Evolutionary conservation across 2,329 filamentous ascomycete species (phyloP).

Genomic region (Colletotrichum neosansevieriae): DNA sequence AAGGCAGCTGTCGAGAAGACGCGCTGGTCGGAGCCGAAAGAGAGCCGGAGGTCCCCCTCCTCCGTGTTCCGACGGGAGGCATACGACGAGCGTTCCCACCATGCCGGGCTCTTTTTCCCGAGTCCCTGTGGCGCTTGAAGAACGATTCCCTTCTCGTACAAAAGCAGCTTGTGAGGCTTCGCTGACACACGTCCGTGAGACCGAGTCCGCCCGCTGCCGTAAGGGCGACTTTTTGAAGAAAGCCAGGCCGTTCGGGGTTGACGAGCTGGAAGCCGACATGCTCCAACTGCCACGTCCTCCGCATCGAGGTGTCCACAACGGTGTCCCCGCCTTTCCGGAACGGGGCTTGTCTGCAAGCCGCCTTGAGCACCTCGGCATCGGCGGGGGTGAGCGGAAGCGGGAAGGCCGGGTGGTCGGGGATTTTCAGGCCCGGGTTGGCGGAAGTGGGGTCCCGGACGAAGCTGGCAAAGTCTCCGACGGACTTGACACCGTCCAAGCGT

Average conservation of each 20-base stretch:
- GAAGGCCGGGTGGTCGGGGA: conserved; percentile 42
- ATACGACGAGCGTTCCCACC: conserved; percentile 60
- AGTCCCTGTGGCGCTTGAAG: conserved; percentile 59
- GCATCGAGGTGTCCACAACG: conserved; percentile 52
- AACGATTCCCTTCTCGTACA: conserved; percentile 60
- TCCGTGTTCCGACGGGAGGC: conserved; percentile 57
- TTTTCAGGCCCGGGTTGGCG: conserved; percentile 45
- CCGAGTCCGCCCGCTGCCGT: conserved; percentile 46
- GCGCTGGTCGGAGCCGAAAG: conserved; percentile 48
- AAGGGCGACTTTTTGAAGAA: conserved; percentile 39
- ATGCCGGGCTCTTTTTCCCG: conserved; percentile 59
- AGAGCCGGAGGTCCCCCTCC: conserved; percentile 56
- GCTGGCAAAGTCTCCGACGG: conserved; percentile 39
- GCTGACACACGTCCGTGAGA: conserved; percentile 44
- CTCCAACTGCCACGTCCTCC: conserved; percentile 55
- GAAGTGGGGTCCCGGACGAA: conserved; percentile 33
- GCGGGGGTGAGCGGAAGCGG: conserved; percentile 44
- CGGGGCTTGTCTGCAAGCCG: conserved; percentile 46
- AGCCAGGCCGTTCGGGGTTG: conserved; percentile 52
- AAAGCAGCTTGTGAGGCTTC: conserved; percentile 56
- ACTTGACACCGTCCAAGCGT: conserved; percentile 33
- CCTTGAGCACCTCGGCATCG: conserved; percentile 45
- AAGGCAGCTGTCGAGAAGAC: conserved; percentile 47
- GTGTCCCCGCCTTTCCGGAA: conserved; percentile 54
- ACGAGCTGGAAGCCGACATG: conserved; percentile 49